Conservation (phyloP, 805 yeast genomes). For the Pichia membranifaciens region DNA sequence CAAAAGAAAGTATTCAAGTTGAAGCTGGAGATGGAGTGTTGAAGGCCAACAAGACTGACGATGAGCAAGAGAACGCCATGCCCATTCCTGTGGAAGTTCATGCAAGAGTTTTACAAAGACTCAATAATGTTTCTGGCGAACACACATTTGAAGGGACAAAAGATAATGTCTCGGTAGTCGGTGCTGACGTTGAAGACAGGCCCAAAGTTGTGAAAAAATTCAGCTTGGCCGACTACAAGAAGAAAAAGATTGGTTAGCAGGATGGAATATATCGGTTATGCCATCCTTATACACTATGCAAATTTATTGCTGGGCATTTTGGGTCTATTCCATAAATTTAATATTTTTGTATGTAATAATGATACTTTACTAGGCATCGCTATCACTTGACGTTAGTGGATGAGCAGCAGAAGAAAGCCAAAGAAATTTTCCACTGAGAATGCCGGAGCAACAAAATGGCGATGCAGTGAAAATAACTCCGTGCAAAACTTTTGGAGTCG, state of each 20-base stretch:
- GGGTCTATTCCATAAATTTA: too few species aligned
- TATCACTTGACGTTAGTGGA: conserved; percentile 3
- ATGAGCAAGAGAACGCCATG: neutral
- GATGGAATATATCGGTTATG: too few species aligned
- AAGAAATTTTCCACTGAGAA: neutral
- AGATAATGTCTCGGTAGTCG: neutral
- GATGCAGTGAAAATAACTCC: neutral
- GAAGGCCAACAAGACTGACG: too few species aligned
- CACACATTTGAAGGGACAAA: neutral
- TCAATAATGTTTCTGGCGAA: neutral
- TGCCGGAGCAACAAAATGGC: neutral
- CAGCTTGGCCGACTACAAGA: conserved; percentile 71
- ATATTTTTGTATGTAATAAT: too few species aligned
- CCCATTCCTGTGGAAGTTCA: conserved; percentile 14
- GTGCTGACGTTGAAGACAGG: conserved; percentile 15
- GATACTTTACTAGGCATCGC: neutral
- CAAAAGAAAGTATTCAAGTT: neutral
- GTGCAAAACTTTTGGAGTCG: too few species aligned
- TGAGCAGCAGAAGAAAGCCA: too few species aligned
- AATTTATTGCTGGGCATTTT: too few species aligned
- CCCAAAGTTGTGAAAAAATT: conserved; percentile 48
- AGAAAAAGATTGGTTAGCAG: conserved; percentile 30
- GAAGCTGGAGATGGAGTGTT: conserved; percentile 1
- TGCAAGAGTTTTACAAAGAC: conserved; percentile 6
- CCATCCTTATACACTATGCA: too few species aligned